Evolutionary conservation across 257 asterid genomes (phyloP), one percentile per base, ranked within the genome.

Genomic region (Solanum chaucha): DNA sequence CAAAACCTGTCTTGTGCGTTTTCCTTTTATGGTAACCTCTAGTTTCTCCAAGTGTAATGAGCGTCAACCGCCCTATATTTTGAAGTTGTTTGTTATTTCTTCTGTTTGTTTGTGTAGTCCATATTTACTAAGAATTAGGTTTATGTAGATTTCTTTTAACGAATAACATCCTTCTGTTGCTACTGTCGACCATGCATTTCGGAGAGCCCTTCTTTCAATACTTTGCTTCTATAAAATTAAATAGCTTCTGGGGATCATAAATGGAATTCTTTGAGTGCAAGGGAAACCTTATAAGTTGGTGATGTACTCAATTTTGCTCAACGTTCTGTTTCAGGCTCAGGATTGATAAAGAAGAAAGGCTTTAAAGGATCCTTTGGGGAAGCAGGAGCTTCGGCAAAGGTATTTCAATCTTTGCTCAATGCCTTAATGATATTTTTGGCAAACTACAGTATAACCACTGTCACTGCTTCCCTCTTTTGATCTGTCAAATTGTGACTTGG

Each of bases 301-400:
- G 82, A 86, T 61, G 64, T 59, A 30, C 24, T 86, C 51, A 65
- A 82, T 64, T 46, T 34, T 38, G 3, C 40, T 41, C 26, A 6
- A 9, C 64, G 41, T 4, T 71, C 20, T 89, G n/a, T 84, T 38
- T 81, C 87, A 95, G 99, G 98, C 26, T 91, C 98, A 71, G 99
- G 99, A 86, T 87, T 94, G 86, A 55, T 96, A 77, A 92, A 92
- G 92, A 94, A 92, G 91, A 93, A 94, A 88, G 99, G 98, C 28
- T 87, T 95, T 8, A 94, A 92, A 86, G 99, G 97, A 86, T 96
- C 99, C 40, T 90, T 96, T 83, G 91, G 90, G 24, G 98, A 94
- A 86, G 98, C 95, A 58, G 96, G 94, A 89, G 89, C 98, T 88
- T 94, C 98, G 73, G 98, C 99, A 86, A 96, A 94, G 98, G 99